A percentile compares a stretch with the other conserved stretches of the same genome.
phyloP scores from a whole-genome alignment of 2,329 filamentous ascomycete species.

The Aspergillus fischeri region DNA sequence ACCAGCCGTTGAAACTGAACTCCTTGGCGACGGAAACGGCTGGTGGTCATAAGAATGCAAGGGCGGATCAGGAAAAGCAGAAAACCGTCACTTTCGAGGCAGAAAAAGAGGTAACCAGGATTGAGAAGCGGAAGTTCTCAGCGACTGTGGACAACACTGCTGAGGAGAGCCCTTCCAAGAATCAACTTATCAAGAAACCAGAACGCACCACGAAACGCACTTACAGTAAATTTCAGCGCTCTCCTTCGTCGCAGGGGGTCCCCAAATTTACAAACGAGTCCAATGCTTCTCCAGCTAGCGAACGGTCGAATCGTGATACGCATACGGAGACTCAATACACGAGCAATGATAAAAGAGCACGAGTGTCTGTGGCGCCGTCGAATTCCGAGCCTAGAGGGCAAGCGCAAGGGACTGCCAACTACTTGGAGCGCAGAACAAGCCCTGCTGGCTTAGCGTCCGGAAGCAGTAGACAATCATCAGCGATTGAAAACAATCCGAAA shows the following conservation, averaged over 20 bases:
- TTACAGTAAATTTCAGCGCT: constrained; percentile 15
- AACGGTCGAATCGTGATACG: background rate
- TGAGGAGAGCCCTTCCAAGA: background rate
- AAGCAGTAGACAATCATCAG: constrained; percentile 19
- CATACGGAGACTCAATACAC: constrained; percentile 1
- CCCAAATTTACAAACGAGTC: background rate
- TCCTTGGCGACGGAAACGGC: background rate
- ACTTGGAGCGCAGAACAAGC: constrained; percentile 24
- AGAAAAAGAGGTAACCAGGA: background rate
- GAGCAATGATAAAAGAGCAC: constrained; percentile 13
- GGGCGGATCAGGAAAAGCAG: constrained; percentile 9
- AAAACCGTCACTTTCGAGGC: constrained; percentile 25
- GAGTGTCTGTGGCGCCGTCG: constrained; percentile 2
- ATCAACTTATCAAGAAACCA: background rate
- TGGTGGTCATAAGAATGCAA: background rate
- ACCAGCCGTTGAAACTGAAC: background rate
- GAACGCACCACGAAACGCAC: constrained; percentile 14
- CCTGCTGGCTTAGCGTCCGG: constrained; percentile 27
- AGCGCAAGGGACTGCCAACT: constrained; percentile 15
- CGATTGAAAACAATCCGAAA: constrained; percentile 6
- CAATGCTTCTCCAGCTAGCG: background rate
- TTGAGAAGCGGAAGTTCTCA: constrained; percentile 5
- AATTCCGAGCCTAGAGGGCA: constrained; percentile 9
- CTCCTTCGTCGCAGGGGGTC: background rate
- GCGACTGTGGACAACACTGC: background rate